A percentile compares a stretch with the other conserved stretches of the same genome.
These are phyloP conservation scores for Malus sylvestris DNA, from an alignment of 306 rosid species.

Conservation along the genomic window DNA sequence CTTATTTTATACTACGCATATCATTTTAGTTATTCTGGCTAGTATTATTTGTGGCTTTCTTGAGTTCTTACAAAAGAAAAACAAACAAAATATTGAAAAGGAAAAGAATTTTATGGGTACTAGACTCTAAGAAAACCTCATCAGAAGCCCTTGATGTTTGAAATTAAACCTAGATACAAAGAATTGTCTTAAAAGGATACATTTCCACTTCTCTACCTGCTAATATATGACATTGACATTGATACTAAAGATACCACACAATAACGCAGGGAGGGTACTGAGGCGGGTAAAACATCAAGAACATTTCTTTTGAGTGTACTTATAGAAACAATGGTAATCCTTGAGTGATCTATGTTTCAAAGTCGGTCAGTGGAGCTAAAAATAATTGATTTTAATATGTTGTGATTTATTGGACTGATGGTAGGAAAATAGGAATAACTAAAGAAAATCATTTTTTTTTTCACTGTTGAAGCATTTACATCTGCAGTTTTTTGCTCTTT, in stretches of 20 bases:
- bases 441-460: background rate
- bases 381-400: background rate
- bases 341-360: background rate
- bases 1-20: background rate
- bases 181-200: background rate
- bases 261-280: no score
- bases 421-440: background rate
- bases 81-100: background rate
- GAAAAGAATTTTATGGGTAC: background rate
- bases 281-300: no score
- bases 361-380: background rate
- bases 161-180: background rate
- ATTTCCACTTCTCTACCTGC: background rate
- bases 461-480: background rate
- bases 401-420: background rate
- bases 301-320: no score
- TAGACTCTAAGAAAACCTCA: background rate
- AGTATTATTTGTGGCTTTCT: background rate
- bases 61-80: background rate
- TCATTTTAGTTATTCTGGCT: background rate
- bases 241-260: no score
- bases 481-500: background rate
- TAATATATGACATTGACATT: background rate
- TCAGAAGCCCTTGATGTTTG: background rate
- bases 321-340: background rate